Percentiles rank a stretch among this genome's conserved stretches.
These are phyloP conservation scores for Pittosporum tobira DNA, from an alignment of 129 eudicot genomes.

Conservation along the genomic window DNA sequence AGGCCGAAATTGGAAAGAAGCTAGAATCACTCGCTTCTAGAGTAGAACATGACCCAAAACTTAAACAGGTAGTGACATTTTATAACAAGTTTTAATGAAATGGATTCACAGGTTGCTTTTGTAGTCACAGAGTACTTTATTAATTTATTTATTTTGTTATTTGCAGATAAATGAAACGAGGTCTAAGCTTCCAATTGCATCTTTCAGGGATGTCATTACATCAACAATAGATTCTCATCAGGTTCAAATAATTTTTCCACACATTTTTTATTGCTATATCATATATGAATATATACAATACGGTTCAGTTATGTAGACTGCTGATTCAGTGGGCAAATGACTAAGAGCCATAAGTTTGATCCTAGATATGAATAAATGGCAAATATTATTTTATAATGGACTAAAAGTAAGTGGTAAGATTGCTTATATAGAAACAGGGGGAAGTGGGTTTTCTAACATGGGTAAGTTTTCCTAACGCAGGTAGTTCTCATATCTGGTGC, in stretches of 20 bases:
- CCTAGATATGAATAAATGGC: too few species aligned
- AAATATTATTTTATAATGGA: too few species aligned
- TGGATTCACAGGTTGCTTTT: neutral
- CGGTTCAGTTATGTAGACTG: neutral
- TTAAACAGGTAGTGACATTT: slow-evolving; percentile 50
- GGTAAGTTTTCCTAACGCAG: slow-evolving; percentile 30
- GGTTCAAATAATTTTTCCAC: slow-evolving; percentile 24
- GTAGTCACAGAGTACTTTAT: neutral
- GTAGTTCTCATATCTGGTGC: slow-evolving; percentile 91
- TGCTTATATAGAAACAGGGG: too few species aligned
- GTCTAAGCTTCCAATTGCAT: slow-evolving; percentile 86
- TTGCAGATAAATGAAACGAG: slow-evolving; percentile 59
- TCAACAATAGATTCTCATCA: slow-evolving; percentile 70
- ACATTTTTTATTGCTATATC: neutral
- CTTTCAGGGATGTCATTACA: slow-evolving; percentile 59
- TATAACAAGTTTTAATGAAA: neutral
- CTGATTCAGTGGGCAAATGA: neutral
- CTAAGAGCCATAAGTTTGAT: too few species aligned
- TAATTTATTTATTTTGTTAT: neutral
- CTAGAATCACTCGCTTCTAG: slow-evolving; percentile 38
- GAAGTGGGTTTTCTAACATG: neutral
- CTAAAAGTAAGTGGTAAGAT: too few species aligned
- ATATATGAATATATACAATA: too few species aligned
- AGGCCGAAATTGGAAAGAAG: slow-evolving; percentile 49
- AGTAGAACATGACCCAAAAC: slow-evolving; percentile 25